Base-by-base conservation (phyloP, 2,329 filamentous ascomycete genomes). In the Fusarium pininemorale region DNA sequence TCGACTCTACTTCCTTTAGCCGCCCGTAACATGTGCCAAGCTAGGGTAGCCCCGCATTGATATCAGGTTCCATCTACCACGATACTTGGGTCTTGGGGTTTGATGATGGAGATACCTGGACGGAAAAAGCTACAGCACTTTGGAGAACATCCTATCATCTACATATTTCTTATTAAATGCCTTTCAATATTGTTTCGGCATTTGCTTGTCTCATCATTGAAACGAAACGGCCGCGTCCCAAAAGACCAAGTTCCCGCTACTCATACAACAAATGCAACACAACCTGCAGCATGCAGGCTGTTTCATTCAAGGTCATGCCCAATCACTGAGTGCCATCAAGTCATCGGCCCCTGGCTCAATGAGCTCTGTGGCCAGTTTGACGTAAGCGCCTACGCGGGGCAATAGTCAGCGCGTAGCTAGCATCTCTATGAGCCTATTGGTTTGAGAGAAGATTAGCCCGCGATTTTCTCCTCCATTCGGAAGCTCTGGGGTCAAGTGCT, bases 1-100 rank as follows among this genome's bases (percentile, higher is more conserved):
- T 72, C 39, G 32, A 41, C 59, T 51, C 44, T 70, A 48, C 48
- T 63, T 74, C 61, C 71, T 72, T 47, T 74, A 74, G 63, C 71
- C 71, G 71, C 72, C 71, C 59, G 69, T 55, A 72, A 61, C 47
- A 58, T 62, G 58, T 75, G 72, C 72, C 71, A 72, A 74, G 68
- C 53, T 69, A 56, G 63, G 53, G 20, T 45, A 74, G 68, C 72
- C 72, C 72, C 72, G 72, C 72, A 72, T 65, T 47, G 26, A 65
- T 69, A 41, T 62, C 58, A 63, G 39, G 54, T 66, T 56, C 63
- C 48, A 42, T 56, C 61, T 57, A 30, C 55, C 56, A 55, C 63
- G 51, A 70, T 54, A 50, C 51, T 50, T 59, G 54, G 38, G 26
- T 47, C 38, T 56, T 41, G 45, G 45, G 59, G 68, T 65, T 63